phyloP scores from a whole-genome alignment of 1,139 yeast genomes.

The Candida tetrigidarum region DNA sequence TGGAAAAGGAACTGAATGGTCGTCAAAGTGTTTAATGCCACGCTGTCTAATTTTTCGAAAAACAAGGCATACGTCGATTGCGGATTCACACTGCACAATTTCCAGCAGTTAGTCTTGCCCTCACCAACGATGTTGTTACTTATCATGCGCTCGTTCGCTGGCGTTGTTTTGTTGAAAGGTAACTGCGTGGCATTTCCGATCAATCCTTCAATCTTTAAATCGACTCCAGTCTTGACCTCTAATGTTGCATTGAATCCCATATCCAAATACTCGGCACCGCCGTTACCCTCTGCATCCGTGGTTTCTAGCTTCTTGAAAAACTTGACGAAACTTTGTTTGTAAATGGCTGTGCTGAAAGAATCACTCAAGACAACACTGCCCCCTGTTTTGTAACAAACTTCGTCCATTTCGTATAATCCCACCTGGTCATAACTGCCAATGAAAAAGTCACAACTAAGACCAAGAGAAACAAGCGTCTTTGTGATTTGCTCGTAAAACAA shows the following conservation, averaged over 20 bases:
- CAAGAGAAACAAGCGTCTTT: slow-evolving; percentile 39
- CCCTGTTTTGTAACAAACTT: slow-evolving; percentile 59
- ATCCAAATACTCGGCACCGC: slow-evolving; percentile 39
- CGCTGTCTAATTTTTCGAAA: slow-evolving; percentile 54
- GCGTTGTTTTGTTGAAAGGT: slow-evolving; percentile 29
- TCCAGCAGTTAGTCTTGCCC: slow-evolving; percentile 64
- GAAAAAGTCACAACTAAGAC: slow-evolving; percentile 59
- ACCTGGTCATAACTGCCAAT: slow-evolving; percentile 72
- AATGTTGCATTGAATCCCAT: slow-evolving; percentile 63
- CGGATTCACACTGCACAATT: slow-evolving; percentile 56
- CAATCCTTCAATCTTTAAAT: slow-evolving; percentile 57
- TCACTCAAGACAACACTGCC: slow-evolving; percentile 67
- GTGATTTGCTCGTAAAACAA: slow-evolving; percentile 52
- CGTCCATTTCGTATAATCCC: slow-evolving; percentile 68
- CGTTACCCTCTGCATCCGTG: slow-evolving; percentile 22
- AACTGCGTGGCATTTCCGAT: slow-evolving; percentile 60
- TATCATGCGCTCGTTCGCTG: slow-evolving; percentile 25
- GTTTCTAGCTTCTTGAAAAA: slow-evolving; percentile 43
- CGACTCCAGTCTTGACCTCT: slow-evolving; percentile 54
- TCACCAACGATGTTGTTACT: slow-evolving; percentile 46
- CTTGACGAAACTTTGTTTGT: slow-evolving; percentile 63
- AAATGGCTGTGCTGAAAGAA: slow-evolving; percentile 66
- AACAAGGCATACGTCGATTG: slow-evolving; percentile 62
- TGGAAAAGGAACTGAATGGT: slow-evolving; percentile 74
- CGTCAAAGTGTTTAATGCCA: slow-evolving; percentile 24